Conservation (phyloP, 2,329 filamentous ascomycete genomes). For the Hirsutella rhossiliensis region DNA sequence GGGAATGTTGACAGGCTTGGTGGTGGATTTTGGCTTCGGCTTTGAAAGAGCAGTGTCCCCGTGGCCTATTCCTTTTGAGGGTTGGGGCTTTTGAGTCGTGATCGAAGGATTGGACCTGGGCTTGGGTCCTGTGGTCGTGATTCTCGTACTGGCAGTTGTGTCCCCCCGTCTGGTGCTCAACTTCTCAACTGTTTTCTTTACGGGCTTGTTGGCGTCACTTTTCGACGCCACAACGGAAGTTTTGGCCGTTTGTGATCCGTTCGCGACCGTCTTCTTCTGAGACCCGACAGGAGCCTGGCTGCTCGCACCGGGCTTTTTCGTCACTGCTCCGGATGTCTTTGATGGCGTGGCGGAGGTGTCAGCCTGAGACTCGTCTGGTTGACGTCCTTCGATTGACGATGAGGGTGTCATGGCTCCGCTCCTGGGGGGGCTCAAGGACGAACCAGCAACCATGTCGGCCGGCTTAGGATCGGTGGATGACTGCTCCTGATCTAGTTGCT, state of each 20-base stretch:
- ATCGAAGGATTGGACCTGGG: slow-evolving; percentile 8
- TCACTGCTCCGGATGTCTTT: too few species aligned
- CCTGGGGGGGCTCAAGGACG: not conserved
- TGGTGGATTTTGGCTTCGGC: slow-evolving; percentile 55
- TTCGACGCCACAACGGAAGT: slow-evolving; percentile 8
- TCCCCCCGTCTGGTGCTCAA: slow-evolving; percentile 20
- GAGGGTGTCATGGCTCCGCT: too few species aligned
- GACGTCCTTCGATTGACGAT: slow-evolving; percentile 8
- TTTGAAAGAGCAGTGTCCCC: slow-evolving; percentile 36
- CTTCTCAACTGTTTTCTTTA: slow-evolving; percentile 12
- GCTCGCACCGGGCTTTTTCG: too few species aligned
- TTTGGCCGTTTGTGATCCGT: slow-evolving; percentile 2
- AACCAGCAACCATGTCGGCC: slow-evolving; percentile 7
- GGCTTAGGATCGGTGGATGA: slow-evolving; percentile 17
- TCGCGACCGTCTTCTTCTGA: slow-evolving; percentile 1
- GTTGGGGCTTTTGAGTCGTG: slow-evolving; percentile 24
- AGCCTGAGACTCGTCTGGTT: too few species aligned
- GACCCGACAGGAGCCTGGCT: too few species aligned
- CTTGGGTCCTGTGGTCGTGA: slow-evolving; percentile 14
- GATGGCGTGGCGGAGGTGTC: too few species aligned
- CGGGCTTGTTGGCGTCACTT: slow-evolving; percentile 16
- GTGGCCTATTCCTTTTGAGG: slow-evolving; percentile 25
- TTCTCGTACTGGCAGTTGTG: slow-evolving; percentile 14
- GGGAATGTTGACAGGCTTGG: slow-evolving; percentile 53
- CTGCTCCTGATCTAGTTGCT: slow-evolving; percentile 26